Evolutionary conservation across 352 stramenopile species (phyloP).

Genomic region (Pythium biforme): DNA sequence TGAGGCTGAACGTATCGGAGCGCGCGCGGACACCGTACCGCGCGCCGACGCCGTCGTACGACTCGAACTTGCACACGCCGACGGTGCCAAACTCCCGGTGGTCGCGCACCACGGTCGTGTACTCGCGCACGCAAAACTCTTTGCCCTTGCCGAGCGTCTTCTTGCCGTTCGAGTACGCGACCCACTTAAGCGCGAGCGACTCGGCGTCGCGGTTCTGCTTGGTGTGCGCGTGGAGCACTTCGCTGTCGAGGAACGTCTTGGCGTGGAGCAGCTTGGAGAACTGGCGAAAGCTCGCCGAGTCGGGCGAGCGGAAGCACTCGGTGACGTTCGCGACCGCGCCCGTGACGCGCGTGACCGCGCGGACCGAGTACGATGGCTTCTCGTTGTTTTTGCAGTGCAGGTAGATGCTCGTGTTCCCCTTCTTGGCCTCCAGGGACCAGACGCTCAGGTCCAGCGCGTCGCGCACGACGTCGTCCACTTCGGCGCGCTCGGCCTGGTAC

Average conservation of each 20-base stretch:
- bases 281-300: constrained; percentile 50
- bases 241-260: constrained; percentile 74
- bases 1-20: constrained; percentile 74
- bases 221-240: constrained; percentile 70
- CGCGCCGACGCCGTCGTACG: constrained; percentile 75
- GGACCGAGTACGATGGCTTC: constrained; percentile 69
- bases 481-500: constrained; percentile 67
- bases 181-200: constrained; percentile 83
- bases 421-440: constrained; percentile 71
- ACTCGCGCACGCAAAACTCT: constrained; percentile 82
- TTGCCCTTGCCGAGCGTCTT: constrained; percentile 80
- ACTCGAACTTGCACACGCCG: constrained; percentile 76
- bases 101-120: constrained; percentile 58
- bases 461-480: constrained; percentile 71
- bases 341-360: constrained; percentile 62
- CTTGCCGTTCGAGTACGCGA: constrained; percentile 64
- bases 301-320: constrained; percentile 69
- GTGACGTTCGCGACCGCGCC: constrained; percentile 71
- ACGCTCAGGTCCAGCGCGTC: constrained; percentile 66
- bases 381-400: constrained; percentile 85
- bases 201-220: constrained; percentile 38
- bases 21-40: constrained; percentile 71
- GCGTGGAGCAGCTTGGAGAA: constrained; percentile 78
- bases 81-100: constrained; percentile 61
- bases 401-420: constrained; percentile 68